A percentile compares a stretch with the other conserved stretches of the same genome.
phyloP scores from a whole-genome alignment of 345 rosid species.

The Syzygium grande region DNA sequence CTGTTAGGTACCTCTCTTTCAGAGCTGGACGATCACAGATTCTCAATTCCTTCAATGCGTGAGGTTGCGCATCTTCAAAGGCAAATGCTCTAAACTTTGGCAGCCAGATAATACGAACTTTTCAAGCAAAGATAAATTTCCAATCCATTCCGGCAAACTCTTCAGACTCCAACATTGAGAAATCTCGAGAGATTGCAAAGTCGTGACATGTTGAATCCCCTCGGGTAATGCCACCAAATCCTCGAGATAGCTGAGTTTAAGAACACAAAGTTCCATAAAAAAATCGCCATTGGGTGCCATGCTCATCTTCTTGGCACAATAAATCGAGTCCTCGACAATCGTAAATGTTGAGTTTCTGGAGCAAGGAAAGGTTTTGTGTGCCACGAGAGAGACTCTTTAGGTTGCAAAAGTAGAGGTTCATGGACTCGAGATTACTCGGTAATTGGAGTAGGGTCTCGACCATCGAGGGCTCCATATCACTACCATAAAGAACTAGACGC shows the following conservation, averaged over 20 bases:
- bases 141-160: background rate
- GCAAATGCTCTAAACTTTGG: background rate
- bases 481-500: background rate
- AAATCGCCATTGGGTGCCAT: background rate
- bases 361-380: background rate
- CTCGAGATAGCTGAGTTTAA: no score
- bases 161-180: fast-evolving
- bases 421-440: background rate
- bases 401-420: no score
- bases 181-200: background rate
- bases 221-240: fast-evolving
- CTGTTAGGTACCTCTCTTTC: fast-evolving
- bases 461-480: fast-evolving
- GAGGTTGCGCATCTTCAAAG: background rate
- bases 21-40: background rate
- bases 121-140: background rate
- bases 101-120: background rate
- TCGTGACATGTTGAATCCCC: background rate
- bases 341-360: fast-evolving
- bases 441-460: background rate
- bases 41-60: background rate
- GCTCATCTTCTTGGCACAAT: background rate
- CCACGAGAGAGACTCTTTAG: background rate
- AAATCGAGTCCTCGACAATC: background rate
- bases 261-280: background rate